Base-by-base conservation (phyloP, 2,329 filamentous ascomycete genomes). In the Drechslera avenae region DNA sequence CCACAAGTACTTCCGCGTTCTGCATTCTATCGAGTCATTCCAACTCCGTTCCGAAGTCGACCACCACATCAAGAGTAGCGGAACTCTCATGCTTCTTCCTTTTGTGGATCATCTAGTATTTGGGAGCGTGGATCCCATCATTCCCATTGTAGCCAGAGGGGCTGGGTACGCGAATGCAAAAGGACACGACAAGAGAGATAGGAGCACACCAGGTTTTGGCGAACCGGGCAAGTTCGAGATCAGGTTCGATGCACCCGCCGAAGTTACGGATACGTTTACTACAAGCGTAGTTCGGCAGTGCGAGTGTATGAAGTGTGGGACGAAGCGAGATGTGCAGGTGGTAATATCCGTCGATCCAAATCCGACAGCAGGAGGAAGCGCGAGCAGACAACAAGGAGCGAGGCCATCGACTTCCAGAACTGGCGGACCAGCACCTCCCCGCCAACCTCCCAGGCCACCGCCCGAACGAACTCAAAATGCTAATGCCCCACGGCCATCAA, bases 301-400 rank as follows among this genome's bases (percentile, higher is more conserved):
- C 37, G 61, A 70, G 50, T 73, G 71, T 35, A 54, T 70, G 52
- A 73, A 72, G 50, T 73, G 71, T 45, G 71, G 69, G 2, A 66
- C 61, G 9, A 65, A 64, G 28, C 60, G 71, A 44, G 69, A 73
- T 56, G 69, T 73, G 2, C 63, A 63, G 28, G 66, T 73, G 12
- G 54, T 66, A 1, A 61, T 73, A 14, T 71, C 67, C 6, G 51
- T 73, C 13, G 71, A 73, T 56, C 71, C 69, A 1, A 62, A 48
- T 44, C 62, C 63, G 2, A 54, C 46, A 10, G 48, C 46, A 23
- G 63, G 53, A 23, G 63, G 53, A 32, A 35, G 21, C 19, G 33
- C 26, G 14, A 19, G 54, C 14, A 50, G 33, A 34, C 57, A 57
- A 4, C 57, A 51, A n/a, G 60, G 54, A 35, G 43, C 59, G 3